Evolutionary conservation across 352 stramenopile genomes (phyloP), one percentile per base, ranked within the genome.

Genomic region (Globisporangium yorkense): DNA sequence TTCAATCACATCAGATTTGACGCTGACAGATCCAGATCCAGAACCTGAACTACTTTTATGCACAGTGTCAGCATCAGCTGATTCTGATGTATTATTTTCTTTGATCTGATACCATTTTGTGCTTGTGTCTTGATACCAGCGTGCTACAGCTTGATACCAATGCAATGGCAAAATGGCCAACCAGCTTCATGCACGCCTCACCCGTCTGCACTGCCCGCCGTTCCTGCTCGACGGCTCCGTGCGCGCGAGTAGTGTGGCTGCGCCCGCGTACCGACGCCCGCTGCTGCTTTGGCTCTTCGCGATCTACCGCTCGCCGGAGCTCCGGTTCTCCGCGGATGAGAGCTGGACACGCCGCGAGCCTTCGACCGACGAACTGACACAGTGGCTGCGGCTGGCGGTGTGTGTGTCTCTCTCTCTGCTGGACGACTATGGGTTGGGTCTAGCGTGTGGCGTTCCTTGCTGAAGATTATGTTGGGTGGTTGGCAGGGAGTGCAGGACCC

Each of bases 231-330:
- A 49, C 0, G n/a, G 16, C 35, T n/a, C n/a, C 0, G 27, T 31
- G 52, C 31, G 66, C n/a, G n/a, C 39, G 7, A 61, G 63, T 20
- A 18, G 52, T 3, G 13, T 58, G 13, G 9, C 53, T 2, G 66
- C 68, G 16, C 49, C 62, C 2, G 41, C 56, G 13, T 69, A 70
- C 24, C 63, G 71, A 1, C 62, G 57, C 7, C 74, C 74, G 54
- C 61, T 84, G 31, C 33, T 77, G 44, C 55, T 76, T 27, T 85
- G 75, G 75, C 56, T 82, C 2, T 68, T 74, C 35, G 75, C 72
- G 9, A 50, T 79, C 7, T 81, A 73, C 48, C 57, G 49, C 46
- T 51, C 59, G 20, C 68, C 75, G 13, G 57, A 57, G 37, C 48
- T 71, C 45, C 66, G 65, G 8, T 48, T 66, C 15, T 61, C n/a